Percentiles rank a stretch among this genome's conserved stretches.
These are phyloP conservation scores for Comarum palustre DNA, from an alignment of 306 rosid genomes.

Conservation along the genomic window DNA sequence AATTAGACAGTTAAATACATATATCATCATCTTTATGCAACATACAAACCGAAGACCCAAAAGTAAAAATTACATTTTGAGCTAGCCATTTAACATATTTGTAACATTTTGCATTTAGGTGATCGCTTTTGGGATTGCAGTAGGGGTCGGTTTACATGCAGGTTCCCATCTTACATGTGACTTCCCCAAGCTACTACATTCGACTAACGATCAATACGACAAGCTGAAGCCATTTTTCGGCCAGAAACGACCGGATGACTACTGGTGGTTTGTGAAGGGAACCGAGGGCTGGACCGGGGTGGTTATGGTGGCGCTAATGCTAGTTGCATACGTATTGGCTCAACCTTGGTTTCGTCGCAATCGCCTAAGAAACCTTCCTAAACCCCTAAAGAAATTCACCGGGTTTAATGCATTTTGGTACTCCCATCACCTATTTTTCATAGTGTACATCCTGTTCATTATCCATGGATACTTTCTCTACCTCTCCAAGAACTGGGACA, in stretches of 20 bases:
- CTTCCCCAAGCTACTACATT: slow-evolving; percentile 68
- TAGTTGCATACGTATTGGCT: slow-evolving; percentile 72
- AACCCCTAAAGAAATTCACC: slow-evolving; percentile 55
- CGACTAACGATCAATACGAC: slow-evolving; percentile 46
- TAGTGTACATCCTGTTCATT: too few relatives aligned
- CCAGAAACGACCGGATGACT: slow-evolving; percentile 46
- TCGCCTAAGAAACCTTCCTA: slow-evolving; percentile 54
- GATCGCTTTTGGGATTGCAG: slow-evolving; percentile 64
- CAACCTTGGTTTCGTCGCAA: slow-evolving; percentile 82
- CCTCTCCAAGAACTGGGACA: slow-evolving; percentile 82
- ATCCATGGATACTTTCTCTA: slow-evolving; percentile 75
- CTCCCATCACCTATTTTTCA: slow-evolving; percentile 80
- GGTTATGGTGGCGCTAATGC: slow-evolving; percentile 72
- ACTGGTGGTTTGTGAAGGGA: slow-evolving; percentile 96
- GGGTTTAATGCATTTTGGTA: slow-evolving; percentile 98
- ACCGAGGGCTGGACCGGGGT: slow-evolving; percentile 89
- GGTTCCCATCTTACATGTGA: slow-evolving; percentile 75
- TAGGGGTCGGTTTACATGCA: slow-evolving; percentile 69
- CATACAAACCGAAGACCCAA: neutral
- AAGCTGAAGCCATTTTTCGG: slow-evolving; percentile 67
- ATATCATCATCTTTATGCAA: neutral
- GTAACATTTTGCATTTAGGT: slow-evolving; percentile 37
- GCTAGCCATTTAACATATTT: neutral
- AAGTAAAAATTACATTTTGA: neutral
- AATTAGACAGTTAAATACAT: too few relatives aligned